Evolutionary conservation across 495 filamentous ascomycete species (phyloP).

Genomic region (Aspergillus sparsus): DNA sequence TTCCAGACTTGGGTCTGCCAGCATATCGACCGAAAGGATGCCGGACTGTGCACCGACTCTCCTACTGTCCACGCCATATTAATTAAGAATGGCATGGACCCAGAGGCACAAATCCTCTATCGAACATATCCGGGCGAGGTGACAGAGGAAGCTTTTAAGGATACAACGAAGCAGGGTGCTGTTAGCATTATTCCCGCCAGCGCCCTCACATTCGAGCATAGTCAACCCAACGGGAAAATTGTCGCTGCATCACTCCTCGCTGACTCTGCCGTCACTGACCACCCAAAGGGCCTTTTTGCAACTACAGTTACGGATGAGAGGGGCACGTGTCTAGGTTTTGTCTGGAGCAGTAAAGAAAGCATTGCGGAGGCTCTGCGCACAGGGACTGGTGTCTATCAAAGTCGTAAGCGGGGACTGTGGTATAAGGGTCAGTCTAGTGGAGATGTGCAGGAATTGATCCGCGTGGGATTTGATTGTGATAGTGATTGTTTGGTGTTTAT

Average conservation of each 20-base stretch:
- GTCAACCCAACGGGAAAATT: conserved; percentile 56
- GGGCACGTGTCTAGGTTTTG: conserved; percentile 81
- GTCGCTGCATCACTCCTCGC: conserved; percentile 69
- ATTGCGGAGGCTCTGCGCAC: conserved; percentile 82
- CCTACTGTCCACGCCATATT: conserved; percentile 53
- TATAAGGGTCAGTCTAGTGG: conserved; percentile 95
- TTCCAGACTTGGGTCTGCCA: conserved; percentile 45
- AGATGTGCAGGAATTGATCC: conserved; percentile 85
- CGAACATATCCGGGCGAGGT: conserved; percentile 36
- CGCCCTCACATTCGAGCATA: conserved; percentile 64
- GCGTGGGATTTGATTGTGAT: conserved; percentile 86
- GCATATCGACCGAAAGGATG: conserved; percentile 52
- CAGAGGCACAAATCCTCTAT: conserved; percentile 42
- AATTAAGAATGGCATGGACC: conserved; percentile 41
- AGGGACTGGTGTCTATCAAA: conserved; percentile 92
- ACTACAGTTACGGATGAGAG: conserved; percentile 88
- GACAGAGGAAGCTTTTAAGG: conserved; percentile 47
- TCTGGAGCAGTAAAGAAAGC: conserved; percentile 92
- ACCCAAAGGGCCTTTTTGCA: conserved; percentile 78
- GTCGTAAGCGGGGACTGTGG: conserved; percentile 91
- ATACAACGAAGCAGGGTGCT: conserved; percentile 60
- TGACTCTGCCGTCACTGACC: conserved; percentile 70
- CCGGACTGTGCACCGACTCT: conserved; percentile 52
- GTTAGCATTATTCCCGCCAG: conserved; percentile 78
- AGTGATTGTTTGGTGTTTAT: conserved; percentile 86